Conservation (phyloP, 768 basidiomycete genomes). For the Mycena sanguinolenta region DNA sequence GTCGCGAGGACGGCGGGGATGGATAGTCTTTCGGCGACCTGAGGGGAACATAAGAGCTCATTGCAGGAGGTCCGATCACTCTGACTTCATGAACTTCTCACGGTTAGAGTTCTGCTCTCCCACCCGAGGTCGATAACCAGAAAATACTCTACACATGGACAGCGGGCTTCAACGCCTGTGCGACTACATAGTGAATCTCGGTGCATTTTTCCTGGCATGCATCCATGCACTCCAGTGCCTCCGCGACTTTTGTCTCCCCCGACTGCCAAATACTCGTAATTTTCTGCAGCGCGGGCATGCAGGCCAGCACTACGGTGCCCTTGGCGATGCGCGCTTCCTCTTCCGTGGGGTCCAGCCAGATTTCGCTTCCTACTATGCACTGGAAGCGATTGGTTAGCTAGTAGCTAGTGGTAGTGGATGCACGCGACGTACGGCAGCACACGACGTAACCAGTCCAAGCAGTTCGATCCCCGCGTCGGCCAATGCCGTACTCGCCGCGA, state of each 20-base stretch:
- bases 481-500: constrained; percentile 91
- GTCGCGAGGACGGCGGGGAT: constrained; percentile 56
- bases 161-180: constrained; percentile 64
- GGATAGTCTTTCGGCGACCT: constrained; percentile 55
- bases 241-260: constrained; percentile 70
- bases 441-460: constrained; percentile 88
- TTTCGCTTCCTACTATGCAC: constrained; percentile 68
- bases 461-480: constrained; percentile 95
- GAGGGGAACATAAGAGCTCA: constrained; percentile 60
- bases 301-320: constrained; percentile 83
- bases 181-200: constrained; percentile 82
- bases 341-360: constrained; percentile 87
- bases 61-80: constrained; percentile 49
- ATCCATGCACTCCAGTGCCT: constrained; percentile 75
- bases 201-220: constrained; percentile 77
- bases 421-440: constrained; percentile 73
- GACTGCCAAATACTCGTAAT: constrained; percentile 91
- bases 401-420: constrained; percentile 10
- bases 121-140: no score
- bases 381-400: no score
- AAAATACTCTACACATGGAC: no score
- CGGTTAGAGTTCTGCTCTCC: not conserved
- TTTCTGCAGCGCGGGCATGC: constrained; percentile 89
- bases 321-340: constrained; percentile 70
- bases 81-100: not conserved